These are phyloP conservation scores for Cryptococcus wingfieldii DNA, from an alignment of 1,284 basidiomycete genomes.

Conservation along the genomic window DNA sequence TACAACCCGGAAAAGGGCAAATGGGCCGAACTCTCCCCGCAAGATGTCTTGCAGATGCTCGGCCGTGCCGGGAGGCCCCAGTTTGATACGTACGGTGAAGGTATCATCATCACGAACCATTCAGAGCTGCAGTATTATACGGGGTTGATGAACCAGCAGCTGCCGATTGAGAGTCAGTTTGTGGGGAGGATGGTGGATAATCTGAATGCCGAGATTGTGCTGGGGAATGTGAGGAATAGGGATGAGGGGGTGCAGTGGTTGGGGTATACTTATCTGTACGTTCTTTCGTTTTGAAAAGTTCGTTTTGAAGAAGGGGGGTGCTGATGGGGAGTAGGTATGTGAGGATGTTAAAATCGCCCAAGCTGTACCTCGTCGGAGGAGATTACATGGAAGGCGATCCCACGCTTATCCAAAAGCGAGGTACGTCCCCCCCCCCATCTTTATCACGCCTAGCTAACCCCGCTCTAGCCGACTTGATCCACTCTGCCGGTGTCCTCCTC, in stretches of 20 bases:
- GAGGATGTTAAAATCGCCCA: conserved; percentile 90
- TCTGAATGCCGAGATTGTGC: conserved; percentile 94
- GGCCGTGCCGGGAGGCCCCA: conserved; percentile 96
- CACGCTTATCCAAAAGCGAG: conserved; percentile 78
- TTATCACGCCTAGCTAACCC: too few relatives aligned
- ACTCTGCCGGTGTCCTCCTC: conserved; percentile 87
- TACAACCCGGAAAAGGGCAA: conserved; percentile 98
- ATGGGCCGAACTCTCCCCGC: conserved; percentile 93
- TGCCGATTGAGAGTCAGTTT: conserved; percentile 96
- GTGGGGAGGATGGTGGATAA: conserved; percentile 91
- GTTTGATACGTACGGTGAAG: conserved; percentile 95
- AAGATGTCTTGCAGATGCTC: conserved; percentile 98
- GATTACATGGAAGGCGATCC: conserved; percentile 82
- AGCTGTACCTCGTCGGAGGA: conserved; percentile 80
- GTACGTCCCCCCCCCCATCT: conserved; percentile 15
- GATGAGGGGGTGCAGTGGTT: conserved; percentile 98
- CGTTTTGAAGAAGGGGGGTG: too few relatives aligned
- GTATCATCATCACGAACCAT: conserved; percentile 98
- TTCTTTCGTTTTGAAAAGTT: conserved; percentile 12
- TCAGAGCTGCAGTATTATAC: conserved; percentile 95
- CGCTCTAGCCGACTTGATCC: conserved; percentile 81
- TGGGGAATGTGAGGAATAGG: conserved; percentile 90
- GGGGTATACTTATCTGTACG: conserved; percentile 87
- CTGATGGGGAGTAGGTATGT: conserved; percentile 62
- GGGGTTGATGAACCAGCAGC: conserved; percentile 86